Conservation (phyloP, 345 rosid species). For the Hibiscus syriacus region DNA sequence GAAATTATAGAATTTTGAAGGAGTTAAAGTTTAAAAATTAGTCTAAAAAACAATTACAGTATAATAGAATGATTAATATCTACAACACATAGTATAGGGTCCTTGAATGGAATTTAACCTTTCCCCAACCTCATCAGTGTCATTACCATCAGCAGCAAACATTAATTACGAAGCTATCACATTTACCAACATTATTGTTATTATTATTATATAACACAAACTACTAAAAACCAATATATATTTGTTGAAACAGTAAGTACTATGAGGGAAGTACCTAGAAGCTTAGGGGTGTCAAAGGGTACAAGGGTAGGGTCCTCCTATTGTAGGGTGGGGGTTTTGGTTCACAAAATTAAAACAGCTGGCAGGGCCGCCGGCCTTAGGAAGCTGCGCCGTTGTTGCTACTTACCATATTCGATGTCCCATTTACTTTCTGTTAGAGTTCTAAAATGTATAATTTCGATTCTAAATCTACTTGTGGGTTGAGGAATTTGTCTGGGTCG, state of each 20-base stretch:
- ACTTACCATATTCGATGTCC: background rate
- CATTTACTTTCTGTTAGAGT: background rate
- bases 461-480: too few species aligned
- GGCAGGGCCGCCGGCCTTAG: background rate
- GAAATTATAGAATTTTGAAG: too few species aligned
- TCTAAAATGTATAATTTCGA: too few species aligned
- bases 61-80: too few species aligned
- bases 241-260: background rate
- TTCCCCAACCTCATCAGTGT: background rate
- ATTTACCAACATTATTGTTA: background rate
- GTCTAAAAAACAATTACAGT: too few species aligned
- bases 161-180: constrained; percentile 4
- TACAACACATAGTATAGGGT: background rate
- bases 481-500: too few species aligned
- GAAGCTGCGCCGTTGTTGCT: background rate
- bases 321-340: background rate
- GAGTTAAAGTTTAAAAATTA: too few species aligned
- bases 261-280: background rate
- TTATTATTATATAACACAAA: background rate
- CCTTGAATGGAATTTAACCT: background rate
- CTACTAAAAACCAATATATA: background rate
- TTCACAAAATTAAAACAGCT: background rate
- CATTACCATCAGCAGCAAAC: background rate
- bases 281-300: background rate
- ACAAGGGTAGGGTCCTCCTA: background rate